Base-by-base conservation (phyloP, 306 rosid species). In the Prunus campanulata region DNA sequence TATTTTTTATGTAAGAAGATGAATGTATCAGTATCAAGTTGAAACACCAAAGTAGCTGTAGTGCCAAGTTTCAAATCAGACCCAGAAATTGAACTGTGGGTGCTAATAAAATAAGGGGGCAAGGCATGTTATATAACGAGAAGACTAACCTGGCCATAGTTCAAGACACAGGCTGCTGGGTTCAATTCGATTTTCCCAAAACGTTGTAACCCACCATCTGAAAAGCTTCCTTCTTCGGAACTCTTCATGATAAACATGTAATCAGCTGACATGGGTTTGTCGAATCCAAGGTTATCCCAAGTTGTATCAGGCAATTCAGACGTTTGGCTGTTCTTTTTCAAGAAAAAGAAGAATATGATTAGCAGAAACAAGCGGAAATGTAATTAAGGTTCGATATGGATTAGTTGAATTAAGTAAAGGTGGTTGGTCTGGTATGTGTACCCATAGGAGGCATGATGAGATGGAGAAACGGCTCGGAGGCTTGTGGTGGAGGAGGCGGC, bases 131-230 rank as follows among this genome's bases (percentile, higher is more conserved):
- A 29, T 2, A 30, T 51, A 15, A 12, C 24, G n/a, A 25, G 15
- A 44, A 15, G n/a, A 77, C 30, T 5, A 48, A 69, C 81, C 72
- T 78, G 72, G 5, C 71, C 77, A 51, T 78, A 78, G 81, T 78
- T 78, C 65, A 78, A 63, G 14, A 78, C 72, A 78, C 77, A 63
- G 24, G 77, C 71, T 22, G 77, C 61, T 16, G 77, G 77, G 50
- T 78, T 71, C 42, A 71, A 11, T 27, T 62, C 72, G 51, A 71
- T 71, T 73, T 12, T 78, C 16, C 49, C 81, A 42, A 78, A 78
- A 32, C 35, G 32, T 24, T 70, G 72, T 27, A 78, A 62, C 35
- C 72, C 66, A 18, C 81, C 81, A 16, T 42, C 46, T 6, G 52
- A 50, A 61, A 71, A 71, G 32, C 24, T 15, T 11, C 57, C 72